phyloP scores from a whole-genome alignment of 768 basidiomycete species.

The Boletus patriciae region DNA sequence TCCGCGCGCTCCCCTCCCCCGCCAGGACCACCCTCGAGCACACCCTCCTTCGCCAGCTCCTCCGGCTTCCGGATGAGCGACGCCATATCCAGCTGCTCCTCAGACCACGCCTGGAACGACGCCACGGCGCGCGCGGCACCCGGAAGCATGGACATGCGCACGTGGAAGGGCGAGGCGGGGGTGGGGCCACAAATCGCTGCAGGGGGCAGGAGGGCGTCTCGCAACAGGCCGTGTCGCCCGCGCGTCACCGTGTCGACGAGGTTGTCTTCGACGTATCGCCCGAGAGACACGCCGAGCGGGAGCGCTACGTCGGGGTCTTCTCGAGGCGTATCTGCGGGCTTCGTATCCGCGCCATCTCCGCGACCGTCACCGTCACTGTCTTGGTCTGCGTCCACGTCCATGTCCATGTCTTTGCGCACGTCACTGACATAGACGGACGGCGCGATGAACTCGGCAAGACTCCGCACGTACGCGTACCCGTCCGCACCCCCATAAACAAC shows the following conservation, averaged over 20 bases:
- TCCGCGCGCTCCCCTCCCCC: slow-evolving; percentile 31
- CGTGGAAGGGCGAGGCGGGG: slow-evolving; percentile 8
- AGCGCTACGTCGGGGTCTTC: neutral
- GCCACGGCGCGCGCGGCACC: slow-evolving; percentile 3
- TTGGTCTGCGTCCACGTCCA: neutral
- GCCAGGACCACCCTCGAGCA: slow-evolving; percentile 24
- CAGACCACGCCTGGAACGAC: slow-evolving; percentile 7
- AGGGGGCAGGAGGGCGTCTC: slow-evolving; percentile 25
- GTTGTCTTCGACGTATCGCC: slow-evolving; percentile 41
- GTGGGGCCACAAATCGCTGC: neutral
- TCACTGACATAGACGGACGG: slow-evolving; percentile 21
- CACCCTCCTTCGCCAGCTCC: slow-evolving; percentile 36
- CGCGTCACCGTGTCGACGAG: slow-evolving; percentile 42
- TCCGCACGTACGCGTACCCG: slow-evolving; percentile 73
- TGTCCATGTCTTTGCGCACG: neutral
- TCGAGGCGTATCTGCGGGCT: neutral
- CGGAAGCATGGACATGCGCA: slow-evolving; percentile 16
- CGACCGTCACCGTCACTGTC: neutral
- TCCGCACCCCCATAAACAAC: slow-evolving; percentile 80
- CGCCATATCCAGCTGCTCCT: slow-evolving; percentile 41
- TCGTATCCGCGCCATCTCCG: neutral
- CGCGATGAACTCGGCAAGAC: slow-evolving; percentile 69
- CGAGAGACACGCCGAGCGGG: slow-evolving; percentile 36
- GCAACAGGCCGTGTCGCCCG: slow-evolving; percentile 40
- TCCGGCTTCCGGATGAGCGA: slow-evolving; percentile 41